These are phyloP conservation scores for Eremomyces bilateralis DNA, from an alignment of 495 filamentous ascomycete species.

Conservation along the genomic window DNA sequence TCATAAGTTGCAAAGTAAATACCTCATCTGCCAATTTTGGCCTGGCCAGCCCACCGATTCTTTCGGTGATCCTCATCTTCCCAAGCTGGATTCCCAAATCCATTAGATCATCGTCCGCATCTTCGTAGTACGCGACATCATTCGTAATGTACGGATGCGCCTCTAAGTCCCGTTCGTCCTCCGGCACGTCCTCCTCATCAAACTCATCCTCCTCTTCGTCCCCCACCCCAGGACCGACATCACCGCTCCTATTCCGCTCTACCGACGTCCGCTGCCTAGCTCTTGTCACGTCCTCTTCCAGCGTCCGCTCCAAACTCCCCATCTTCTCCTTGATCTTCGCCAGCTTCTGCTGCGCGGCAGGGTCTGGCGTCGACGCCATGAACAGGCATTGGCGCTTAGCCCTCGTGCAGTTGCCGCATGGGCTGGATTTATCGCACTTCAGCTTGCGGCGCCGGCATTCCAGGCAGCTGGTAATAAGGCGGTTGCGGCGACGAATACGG, in stretches of 20 bases:
- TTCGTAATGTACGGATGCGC: conserved; percentile 31
- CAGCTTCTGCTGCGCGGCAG: conserved; percentile 34
- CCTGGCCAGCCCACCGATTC: conserved; percentile 34
- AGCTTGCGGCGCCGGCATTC: conserved; percentile 62
- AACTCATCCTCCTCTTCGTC: conserved; percentile 11
- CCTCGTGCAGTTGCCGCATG: conserved; percentile 48
- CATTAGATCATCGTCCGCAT: conserved; percentile 35
- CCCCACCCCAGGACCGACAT: conserved; percentile 7
- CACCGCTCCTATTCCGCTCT: conserved; percentile 5
- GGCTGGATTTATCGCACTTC: conserved; percentile 54
- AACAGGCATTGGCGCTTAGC: conserved; percentile 42
- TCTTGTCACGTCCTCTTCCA: conserved; percentile 32
- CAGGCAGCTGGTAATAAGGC: conserved; percentile 45
- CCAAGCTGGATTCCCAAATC: conserved; percentile 52
- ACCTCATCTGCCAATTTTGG: conserved; percentile 47
- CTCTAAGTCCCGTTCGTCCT: conserved; percentile 26
- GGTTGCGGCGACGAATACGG: conserved; percentile 37
- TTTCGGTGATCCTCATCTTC: conserved; percentile 48
- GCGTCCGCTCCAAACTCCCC: conserved; percentile 35
- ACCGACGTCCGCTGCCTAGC: conserved; percentile 5
- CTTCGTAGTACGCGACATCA: conserved; percentile 41
- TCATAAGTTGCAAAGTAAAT: too few species aligned
- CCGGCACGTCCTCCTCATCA: conserved; percentile 23
- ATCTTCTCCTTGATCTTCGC: conserved; percentile 52
- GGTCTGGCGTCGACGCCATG: conserved; percentile 31